phyloP scores from a whole-genome alignment of 2,329 filamentous ascomycete genomes.

The Stromatinia cepivora region DNA sequence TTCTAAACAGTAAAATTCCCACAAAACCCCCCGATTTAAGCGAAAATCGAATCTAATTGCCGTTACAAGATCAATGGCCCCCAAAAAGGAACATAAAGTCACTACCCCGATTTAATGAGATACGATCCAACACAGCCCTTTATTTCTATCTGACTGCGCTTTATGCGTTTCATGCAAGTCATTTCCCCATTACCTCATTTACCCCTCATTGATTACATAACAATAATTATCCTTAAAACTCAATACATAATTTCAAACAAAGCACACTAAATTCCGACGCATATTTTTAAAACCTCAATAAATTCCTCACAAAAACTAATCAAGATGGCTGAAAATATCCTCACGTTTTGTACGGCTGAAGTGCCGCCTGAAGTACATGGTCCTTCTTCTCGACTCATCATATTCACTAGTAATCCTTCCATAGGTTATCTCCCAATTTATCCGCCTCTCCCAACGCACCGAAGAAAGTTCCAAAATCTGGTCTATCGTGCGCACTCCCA shows the following conservation, averaged over 20 bases:
- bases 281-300: background rate
- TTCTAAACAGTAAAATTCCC: too few species aligned
- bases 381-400: background rate
- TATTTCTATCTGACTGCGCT: background rate
- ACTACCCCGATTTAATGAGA: background rate
- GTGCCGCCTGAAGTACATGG: background rate
- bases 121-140: background rate
- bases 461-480: slow-evolving; percentile 5
- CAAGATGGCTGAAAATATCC: background rate
- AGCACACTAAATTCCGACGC: background rate
- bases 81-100: background rate
- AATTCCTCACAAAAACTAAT: background rate
- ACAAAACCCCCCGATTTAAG: background rate
- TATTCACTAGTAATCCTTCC: background rate
- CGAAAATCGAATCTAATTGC: background rate
- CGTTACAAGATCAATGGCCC: background rate
- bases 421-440: background rate
- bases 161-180: background rate
- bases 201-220: background rate
- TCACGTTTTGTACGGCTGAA: slow-evolving; percentile 1
- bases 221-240: background rate
- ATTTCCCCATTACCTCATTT: background rate
- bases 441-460: background rate
- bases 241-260: background rate
- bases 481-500: background rate